Evolutionary conservation across 257 asterid species (phyloP).

Genomic region (Mentha longifolia): DNA sequence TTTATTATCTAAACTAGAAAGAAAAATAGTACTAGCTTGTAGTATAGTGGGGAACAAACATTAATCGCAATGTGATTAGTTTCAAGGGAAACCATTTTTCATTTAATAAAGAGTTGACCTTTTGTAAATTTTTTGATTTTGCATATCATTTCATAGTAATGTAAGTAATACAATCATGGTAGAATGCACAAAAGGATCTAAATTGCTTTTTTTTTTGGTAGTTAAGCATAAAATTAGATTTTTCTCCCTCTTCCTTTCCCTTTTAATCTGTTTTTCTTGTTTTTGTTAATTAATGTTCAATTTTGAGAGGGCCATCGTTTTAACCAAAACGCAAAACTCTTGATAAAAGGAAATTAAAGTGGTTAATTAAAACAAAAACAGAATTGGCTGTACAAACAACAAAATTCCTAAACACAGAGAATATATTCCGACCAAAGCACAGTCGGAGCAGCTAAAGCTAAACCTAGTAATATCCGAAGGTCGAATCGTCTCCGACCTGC

Average conservation of each 20-base stretch:
- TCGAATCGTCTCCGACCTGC: slow-evolving; percentile 60
- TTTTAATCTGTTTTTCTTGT: too few relatives aligned
- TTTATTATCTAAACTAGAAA: too few relatives aligned
- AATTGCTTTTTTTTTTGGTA: background rate
- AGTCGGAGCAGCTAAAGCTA: too few relatives aligned
- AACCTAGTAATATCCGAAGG: slow-evolving; percentile 41
- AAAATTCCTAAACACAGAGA: background rate
- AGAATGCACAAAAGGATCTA: background rate
- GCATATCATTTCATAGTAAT: too few relatives aligned
- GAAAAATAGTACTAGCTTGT: too few relatives aligned
- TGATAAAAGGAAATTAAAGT: background rate
- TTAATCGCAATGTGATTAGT: too few relatives aligned
- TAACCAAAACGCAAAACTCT: too few relatives aligned
- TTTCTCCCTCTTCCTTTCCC: background rate
- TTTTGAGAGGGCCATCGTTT: background rate
- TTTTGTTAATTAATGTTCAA: background rate
- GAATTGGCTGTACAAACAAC: slow-evolving; percentile 42
- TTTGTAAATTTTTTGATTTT: too few relatives aligned
- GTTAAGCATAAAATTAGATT: background rate
- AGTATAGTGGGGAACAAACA: too few relatives aligned
- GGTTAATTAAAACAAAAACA: background rate
- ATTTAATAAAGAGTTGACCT: too few relatives aligned
- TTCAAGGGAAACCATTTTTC: too few relatives aligned
- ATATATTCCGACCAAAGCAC: slow-evolving; percentile 1
- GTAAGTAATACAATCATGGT: too few relatives aligned